These are phyloP conservation scores for Dalbergia oliveri DNA, from an alignment of 306 rosid species.

Conservation along the genomic window DNA sequence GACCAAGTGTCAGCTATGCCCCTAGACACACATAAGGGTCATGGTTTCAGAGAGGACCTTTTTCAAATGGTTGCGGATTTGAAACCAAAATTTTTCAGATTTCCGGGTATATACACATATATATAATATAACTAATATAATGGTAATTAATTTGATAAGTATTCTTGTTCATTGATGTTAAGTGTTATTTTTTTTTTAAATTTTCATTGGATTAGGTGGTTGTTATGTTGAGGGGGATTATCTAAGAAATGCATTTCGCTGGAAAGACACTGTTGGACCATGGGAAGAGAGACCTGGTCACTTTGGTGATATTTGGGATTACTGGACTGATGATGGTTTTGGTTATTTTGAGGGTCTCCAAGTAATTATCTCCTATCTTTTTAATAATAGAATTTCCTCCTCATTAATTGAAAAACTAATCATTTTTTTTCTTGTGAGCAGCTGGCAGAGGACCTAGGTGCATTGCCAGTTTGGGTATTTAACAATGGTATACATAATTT, in stretches of 20 bases:
- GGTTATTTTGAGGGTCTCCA: slow-evolving; percentile 84
- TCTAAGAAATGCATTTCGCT: slow-evolving; percentile 86
- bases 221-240: slow-evolving; percentile 82
- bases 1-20: slow-evolving; percentile 57
- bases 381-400: background rate
- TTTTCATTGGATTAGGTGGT: slow-evolving; percentile 65
- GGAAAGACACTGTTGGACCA: slow-evolving; percentile 80
- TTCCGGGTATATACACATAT: slow-evolving; percentile 58
- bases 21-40: slow-evolving; percentile 58
- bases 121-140: no score
- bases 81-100: slow-evolving; percentile 74
- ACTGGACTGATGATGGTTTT: slow-evolving; percentile 93
- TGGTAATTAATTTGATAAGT: no score
- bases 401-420: background rate
- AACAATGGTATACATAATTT: slow-evolving; percentile 60
- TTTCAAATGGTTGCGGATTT: slow-evolving; percentile 59
- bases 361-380: slow-evolving; percentile 42
- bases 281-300: slow-evolving; percentile 95
- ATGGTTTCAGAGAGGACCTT: slow-evolving; percentile 77
- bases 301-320: slow-evolving; percentile 79
- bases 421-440: slow-evolving; percentile 40
- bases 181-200: background rate
- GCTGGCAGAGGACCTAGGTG: slow-evolving; percentile 79
- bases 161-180: background rate
- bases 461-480: slow-evolving; percentile 84